phyloP scores from a whole-genome alignment of 345 rosid genomes.

The Excoecaria agallocha region DNA sequence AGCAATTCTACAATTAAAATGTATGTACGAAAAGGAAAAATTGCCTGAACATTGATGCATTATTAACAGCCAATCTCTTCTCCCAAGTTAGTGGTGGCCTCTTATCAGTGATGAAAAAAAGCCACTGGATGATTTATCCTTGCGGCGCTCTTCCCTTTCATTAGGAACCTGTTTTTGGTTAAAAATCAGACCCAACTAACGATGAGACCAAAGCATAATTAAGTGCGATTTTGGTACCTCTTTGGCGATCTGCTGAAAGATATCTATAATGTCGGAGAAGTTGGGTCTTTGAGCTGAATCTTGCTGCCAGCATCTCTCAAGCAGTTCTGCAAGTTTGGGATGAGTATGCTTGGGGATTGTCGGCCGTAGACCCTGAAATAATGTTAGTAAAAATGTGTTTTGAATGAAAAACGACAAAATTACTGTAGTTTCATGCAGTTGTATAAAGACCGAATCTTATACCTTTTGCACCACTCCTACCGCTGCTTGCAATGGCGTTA shows the following conservation, averaged over 20 bases:
- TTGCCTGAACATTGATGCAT: constrained; percentile 21
- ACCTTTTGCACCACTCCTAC: constrained; percentile 95
- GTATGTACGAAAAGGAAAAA: constrained; percentile 3
- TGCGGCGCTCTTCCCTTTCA: constrained; percentile 44
- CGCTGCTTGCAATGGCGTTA: constrained; percentile 91
- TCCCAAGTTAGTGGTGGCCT: constrained; percentile 44
- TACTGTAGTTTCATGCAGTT: constrained; percentile 2
- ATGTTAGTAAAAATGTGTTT: constrained; percentile 9
- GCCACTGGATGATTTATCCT: constrained; percentile 44
- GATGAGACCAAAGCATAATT: constrained; percentile 5
- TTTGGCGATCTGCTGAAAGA: constrained; percentile 54
- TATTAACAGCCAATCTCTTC: constrained; percentile 22
- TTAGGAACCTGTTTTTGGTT: constrained; percentile 51
- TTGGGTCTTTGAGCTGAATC: constrained; percentile 76
- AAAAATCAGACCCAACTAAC: background rate
- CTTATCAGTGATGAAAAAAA: constrained; percentile 48
- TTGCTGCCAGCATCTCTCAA: constrained; percentile 90
- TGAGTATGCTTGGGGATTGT: constrained; percentile 74
- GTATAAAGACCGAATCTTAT: background rate
- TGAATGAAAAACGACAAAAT: background rate
- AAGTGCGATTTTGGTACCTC: constrained; percentile 46
- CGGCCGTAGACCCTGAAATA: constrained; percentile 63
- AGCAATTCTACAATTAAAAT: constrained; percentile 38
- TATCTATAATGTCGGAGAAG: constrained; percentile 68
- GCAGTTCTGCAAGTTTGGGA: constrained; percentile 65